Conservation (phyloP, 2,329 filamentous ascomycete species). For the Albifimbria verrucaria region DNA sequence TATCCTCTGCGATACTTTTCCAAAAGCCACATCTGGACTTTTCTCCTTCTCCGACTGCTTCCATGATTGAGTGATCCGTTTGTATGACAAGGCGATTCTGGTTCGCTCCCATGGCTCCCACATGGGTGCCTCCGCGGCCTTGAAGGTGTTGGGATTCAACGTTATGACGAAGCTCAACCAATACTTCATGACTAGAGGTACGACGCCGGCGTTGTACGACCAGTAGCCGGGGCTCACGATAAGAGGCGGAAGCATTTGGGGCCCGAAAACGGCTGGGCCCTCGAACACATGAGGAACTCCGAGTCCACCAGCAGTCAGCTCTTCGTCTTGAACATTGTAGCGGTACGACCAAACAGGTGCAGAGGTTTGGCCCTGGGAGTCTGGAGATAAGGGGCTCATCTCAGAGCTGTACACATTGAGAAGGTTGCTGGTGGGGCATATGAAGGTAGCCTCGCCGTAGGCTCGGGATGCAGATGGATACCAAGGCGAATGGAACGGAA, state of each 20-base stretch:
- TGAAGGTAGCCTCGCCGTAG: slow-evolving; percentile 44
- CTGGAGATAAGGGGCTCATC: slow-evolving; percentile 5
- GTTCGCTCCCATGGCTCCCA: slow-evolving; percentile 36
- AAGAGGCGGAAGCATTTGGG: slow-evolving; percentile 22
- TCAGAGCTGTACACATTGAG: slow-evolving; percentile 28
- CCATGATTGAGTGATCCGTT: slow-evolving; percentile 34
- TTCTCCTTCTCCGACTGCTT: slow-evolving; percentile 31
- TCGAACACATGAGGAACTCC: slow-evolving; percentile 49
- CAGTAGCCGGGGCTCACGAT: slow-evolving; percentile 31
- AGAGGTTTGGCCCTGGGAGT: not conserved
- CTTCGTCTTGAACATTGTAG: slow-evolving; percentile 43
- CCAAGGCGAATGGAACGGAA: slow-evolving; percentile 38
- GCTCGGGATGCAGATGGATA: slow-evolving; percentile 39
- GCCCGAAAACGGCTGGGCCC: slow-evolving; percentile 45
- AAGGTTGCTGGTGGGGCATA: slow-evolving; percentile 39
- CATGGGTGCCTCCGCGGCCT: slow-evolving; percentile 28
- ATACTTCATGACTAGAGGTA: slow-evolving; percentile 46
- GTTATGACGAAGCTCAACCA: slow-evolving; percentile 45
- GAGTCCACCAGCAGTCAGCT: slow-evolving; percentile 31
- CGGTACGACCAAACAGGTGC: slow-evolving; percentile 41
- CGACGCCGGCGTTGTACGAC: slow-evolving; percentile 40
- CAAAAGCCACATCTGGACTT: slow-evolving; percentile 38
- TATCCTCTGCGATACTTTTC: slow-evolving; percentile 30
- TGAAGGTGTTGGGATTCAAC: slow-evolving; percentile 40
- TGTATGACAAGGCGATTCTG: slow-evolving; percentile 35